phyloP scores from a whole-genome alignment of 2,329 filamentous ascomycete species.

The Ophiosphaerella korrae region DNA sequence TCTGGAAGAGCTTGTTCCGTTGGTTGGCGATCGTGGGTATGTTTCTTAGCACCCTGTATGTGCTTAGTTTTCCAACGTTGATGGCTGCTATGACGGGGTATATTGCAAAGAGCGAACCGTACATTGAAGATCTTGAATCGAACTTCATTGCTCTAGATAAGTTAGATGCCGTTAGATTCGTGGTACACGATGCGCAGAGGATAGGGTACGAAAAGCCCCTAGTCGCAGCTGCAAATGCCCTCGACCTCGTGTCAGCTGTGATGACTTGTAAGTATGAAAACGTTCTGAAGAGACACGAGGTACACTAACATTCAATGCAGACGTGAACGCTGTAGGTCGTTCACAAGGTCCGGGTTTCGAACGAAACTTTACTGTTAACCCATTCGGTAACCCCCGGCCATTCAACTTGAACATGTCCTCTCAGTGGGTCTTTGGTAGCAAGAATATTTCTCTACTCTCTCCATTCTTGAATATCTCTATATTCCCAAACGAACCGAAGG shows the following conservation, averaged over 20 bases:
- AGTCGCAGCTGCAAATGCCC: constrained; percentile 14
- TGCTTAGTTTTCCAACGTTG: constrained; percentile 45
- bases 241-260: constrained; percentile 15
- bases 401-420: background rate
- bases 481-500: background rate
- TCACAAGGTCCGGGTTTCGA: no score
- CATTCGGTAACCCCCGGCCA: no score
- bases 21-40: constrained; percentile 41
- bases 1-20: constrained; percentile 35
- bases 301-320: no score
- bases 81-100: constrained; percentile 50
- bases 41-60: constrained; percentile 39
- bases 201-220: constrained; percentile 24
- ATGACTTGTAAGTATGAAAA: constrained; percentile 17
- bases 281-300: no score
- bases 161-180: constrained; percentile 13
- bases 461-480: background rate
- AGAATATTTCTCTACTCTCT: background rate
- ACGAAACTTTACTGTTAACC: no score
- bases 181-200: constrained; percentile 24
- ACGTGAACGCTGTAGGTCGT: no score
- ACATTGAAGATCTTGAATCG: constrained; percentile 28
- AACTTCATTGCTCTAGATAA: constrained; percentile 35
- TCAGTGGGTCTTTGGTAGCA: no score
- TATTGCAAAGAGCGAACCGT: constrained; percentile 36